phyloP scores from a whole-genome alignment of 306 rosid species.

The Fagus crenata region DNA sequence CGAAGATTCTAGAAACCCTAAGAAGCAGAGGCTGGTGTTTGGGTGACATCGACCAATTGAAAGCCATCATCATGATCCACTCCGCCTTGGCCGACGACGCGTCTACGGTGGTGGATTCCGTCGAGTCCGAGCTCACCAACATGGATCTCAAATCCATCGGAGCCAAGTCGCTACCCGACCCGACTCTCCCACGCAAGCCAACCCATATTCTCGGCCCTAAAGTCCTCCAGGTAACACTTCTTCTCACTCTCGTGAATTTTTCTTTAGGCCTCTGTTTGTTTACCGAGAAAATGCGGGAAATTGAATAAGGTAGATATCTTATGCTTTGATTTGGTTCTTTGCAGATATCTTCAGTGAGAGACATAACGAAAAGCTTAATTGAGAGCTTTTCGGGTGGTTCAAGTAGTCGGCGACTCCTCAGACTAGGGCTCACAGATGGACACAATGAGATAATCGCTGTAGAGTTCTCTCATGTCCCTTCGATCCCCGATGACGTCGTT shows the following conservation, averaged over 20 bases:
- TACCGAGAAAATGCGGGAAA: conserved; percentile 4
- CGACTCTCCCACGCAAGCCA: conserved; percentile 37
- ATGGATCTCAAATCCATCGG: conserved; percentile 46
- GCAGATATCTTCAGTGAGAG: conserved; percentile 78
- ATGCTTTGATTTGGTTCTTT: conserved; percentile 17
- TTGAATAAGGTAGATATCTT: too few relatives aligned
- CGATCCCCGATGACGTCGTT: conserved; percentile 55
- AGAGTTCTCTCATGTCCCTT: conserved; percentile 64
- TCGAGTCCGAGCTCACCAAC: conserved; percentile 53
- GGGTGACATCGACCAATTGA: conserved; percentile 36
- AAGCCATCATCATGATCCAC: conserved; percentile 40
- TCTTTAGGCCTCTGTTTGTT: not conserved
- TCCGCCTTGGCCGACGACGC: conserved; percentile 48
- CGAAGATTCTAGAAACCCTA: conserved; percentile 42
- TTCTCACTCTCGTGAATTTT: not conserved
- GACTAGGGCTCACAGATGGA: conserved; percentile 75
- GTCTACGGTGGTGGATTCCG: conserved; percentile 28
- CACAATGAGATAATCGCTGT: conserved; percentile 69
- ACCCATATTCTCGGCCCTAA: conserved; percentile 49
- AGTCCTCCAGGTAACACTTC: conserved; percentile 47
- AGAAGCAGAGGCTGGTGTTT: conserved; percentile 49
- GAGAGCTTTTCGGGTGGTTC: conserved; percentile 50
- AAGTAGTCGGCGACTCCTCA: conserved; percentile 55
- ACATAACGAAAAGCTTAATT: conserved; percentile 56
- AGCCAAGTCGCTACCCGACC: conserved; percentile 50